Evolutionary conservation across 2,329 filamentous ascomycete species (phyloP).

Genomic region (Talaromyces sp.): DNA sequence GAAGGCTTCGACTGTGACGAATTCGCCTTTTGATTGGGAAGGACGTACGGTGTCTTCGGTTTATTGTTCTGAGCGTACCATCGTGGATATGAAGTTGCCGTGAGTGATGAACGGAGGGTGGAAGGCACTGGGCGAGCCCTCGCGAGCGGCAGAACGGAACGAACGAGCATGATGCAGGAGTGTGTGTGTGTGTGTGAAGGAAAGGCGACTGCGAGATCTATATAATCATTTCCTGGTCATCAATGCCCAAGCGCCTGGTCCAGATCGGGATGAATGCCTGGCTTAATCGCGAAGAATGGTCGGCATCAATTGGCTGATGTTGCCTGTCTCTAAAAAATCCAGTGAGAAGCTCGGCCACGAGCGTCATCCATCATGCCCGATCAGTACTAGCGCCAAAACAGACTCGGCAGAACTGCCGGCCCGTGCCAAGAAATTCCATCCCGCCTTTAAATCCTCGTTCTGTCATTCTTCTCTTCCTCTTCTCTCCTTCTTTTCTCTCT

Average conservation of each 20-base stretch:
- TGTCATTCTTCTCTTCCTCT: constrained; percentile 19
- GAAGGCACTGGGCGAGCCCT: constrained; percentile 41
- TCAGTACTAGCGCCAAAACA: neutral
- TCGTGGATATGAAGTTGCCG: constrained; percentile 32
- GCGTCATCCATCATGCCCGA: constrained; percentile 12
- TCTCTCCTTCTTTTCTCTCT: constrained; percentile 40
- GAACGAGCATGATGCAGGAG: constrained; percentile 42
- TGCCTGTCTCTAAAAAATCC: constrained; percentile 14
- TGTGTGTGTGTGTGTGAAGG: constrained; percentile 3
- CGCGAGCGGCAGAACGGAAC: constrained; percentile 44
- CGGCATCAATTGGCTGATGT: neutral
- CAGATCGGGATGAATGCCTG: neutral
- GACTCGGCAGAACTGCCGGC: constrained; percentile 25
- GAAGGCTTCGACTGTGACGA: constrained; percentile 16
- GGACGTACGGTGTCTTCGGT: constrained; percentile 33
- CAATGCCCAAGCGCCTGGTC: neutral
- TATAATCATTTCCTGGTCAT: constrained; percentile 11
- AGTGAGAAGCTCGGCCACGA: constrained; percentile 4
- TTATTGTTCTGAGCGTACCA: constrained; percentile 40
- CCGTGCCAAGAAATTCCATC: constrained; percentile 19
- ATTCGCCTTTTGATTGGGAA: constrained; percentile 28
- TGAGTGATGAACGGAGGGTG: constrained; percentile 34
- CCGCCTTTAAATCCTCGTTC: constrained; percentile 17
- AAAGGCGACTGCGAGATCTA: constrained; percentile 19
- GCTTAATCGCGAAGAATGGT: neutral